Evolutionary conservation across 192 early-diverging fungal genomes (phyloP).

Genomic region (Podochytrium sp.): DNA sequence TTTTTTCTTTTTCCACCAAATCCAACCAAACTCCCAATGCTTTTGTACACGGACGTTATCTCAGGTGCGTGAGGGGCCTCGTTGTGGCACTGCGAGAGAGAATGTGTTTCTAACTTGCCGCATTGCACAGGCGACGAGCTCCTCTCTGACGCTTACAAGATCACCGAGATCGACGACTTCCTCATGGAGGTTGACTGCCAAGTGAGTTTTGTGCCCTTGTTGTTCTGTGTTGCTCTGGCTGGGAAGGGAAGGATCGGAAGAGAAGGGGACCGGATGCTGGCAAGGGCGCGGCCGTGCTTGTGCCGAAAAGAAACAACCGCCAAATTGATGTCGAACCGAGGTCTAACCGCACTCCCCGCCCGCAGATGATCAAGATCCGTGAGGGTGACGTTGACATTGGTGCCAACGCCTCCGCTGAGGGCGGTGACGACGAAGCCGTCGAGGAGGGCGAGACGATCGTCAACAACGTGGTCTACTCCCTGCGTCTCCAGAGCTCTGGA

Average conservation of each 20-base stretch:
- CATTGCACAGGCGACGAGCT: conserved; percentile 79
- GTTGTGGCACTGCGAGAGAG: neutral
- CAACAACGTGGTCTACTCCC: conserved; percentile 86
- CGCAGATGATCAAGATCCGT: conserved; percentile 64
- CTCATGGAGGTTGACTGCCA: conserved; percentile 80
- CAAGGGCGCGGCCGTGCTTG: neutral
- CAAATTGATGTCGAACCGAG: neutral
- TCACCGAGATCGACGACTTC: conserved; percentile 67
- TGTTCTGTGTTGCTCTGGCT: neutral
- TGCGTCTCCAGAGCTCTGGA: conserved; percentile 69
- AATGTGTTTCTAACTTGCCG: neutral
- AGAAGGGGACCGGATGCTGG: neutral
- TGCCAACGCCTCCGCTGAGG: conserved; percentile 91
- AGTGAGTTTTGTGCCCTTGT: conserved; percentile 37
- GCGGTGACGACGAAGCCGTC: conserved; percentile 29
- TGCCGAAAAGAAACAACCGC: neutral
- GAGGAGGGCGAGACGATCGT: conserved; percentile 68
- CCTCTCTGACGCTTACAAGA: conserved; percentile 83
- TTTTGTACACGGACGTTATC: conserved; percentile 48
- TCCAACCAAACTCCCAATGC: conserved; percentile 34
- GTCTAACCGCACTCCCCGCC: neutral
- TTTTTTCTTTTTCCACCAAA: conserved; percentile 26
- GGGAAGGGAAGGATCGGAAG: neutral
- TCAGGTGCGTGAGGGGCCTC: conserved; percentile 34
- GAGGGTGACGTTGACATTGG: conserved; percentile 84